A percentile compares a stretch with the other conserved stretches of the same genome.
These are phyloP conservation scores for Aspergillus sp. DNA, from an alignment of 2,329 filamentous ascomycete species.

Conservation along the genomic window DNA sequence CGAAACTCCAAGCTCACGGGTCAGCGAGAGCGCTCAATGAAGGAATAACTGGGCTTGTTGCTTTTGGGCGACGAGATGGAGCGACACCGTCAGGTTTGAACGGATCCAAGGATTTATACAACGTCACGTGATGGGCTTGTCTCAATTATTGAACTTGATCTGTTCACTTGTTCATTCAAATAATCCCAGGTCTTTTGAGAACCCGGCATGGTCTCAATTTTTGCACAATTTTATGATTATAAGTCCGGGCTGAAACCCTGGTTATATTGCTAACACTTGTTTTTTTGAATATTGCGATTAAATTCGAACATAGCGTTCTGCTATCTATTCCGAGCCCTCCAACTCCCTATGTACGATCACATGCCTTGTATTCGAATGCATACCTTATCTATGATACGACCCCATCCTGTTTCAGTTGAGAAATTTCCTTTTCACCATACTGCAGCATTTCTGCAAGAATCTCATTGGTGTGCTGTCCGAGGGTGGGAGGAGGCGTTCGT, in stretches of 20 bases:
- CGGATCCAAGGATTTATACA: conserved; percentile 31
- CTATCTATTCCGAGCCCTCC: not conserved
- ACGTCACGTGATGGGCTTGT: conserved; percentile 25
- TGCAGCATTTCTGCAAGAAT: conserved; percentile 66
- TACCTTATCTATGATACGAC: conserved; percentile 55
- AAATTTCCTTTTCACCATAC: conserved; percentile 59
- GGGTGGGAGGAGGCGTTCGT: conserved; percentile 73
- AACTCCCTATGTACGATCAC: not conserved
- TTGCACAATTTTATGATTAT: not conserved
- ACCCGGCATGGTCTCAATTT: not conserved
- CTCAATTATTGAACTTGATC: not conserved
- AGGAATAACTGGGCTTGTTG: conserved; percentile 2
- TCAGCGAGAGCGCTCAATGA: not conserved
- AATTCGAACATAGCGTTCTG: not conserved
- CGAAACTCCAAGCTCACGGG: not conserved
- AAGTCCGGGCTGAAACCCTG: too few species aligned
- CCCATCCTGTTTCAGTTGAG: conserved; percentile 62
- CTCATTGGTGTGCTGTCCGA: conserved; percentile 86
- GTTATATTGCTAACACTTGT: not conserved
- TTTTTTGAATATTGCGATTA: not conserved
- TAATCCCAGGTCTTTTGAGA: too few species aligned
- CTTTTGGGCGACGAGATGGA: not conserved
- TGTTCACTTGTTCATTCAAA: not conserved
- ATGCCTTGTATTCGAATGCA: not conserved
- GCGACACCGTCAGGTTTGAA: conserved; percentile 2